Evolutionary conservation across 768 basidiomycete species (phyloP).

Genomic region (Lactarius sanguifluus): DNA sequence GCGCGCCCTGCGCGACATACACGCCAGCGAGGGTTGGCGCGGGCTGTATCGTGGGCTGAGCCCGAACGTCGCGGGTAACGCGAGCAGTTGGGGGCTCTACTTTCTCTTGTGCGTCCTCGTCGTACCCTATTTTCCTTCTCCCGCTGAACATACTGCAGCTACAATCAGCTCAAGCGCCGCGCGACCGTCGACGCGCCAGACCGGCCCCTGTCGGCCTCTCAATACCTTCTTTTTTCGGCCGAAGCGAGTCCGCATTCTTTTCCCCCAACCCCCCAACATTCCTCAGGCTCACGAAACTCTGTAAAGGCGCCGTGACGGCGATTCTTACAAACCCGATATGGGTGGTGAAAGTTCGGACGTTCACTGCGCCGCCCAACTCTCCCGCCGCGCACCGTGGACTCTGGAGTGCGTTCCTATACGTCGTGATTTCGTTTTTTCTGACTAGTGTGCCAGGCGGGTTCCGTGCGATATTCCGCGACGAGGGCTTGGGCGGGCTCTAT

Average conservation of each 20-base stretch:
- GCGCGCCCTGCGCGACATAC: slow-evolving; percentile 69
- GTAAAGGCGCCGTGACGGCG: slow-evolving; percentile 87
- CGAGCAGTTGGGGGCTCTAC: slow-evolving; percentile 52
- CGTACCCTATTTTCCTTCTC: background rate
- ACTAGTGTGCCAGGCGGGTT: slow-evolving; percentile 57
- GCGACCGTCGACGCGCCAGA: slow-evolving; percentile 67
- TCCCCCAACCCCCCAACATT: background rate
- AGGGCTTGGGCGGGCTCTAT: slow-evolving; percentile 80
- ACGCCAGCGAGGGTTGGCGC: slow-evolving; percentile 69
- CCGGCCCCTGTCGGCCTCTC: slow-evolving; percentile 66
- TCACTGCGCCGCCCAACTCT: slow-evolving; percentile 69
- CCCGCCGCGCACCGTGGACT: slow-evolving; percentile 76
- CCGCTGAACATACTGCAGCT: slow-evolving; percentile 49
- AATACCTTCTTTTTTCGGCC: slow-evolving; percentile 87
- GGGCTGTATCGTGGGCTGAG: slow-evolving; percentile 90
- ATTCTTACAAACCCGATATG: slow-evolving; percentile 96
- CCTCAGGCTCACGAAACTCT: slow-evolving; percentile 3
- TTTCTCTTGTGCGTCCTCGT: slow-evolving; percentile 72
- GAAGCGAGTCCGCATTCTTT: slow-evolving; percentile 84
- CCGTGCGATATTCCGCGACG: slow-evolving; percentile 61
- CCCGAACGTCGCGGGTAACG: slow-evolving; percentile 92
- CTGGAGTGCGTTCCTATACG: slow-evolving; percentile 63
- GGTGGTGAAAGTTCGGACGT: slow-evolving; percentile 98
- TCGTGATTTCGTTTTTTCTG: background rate
- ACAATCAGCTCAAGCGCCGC: slow-evolving; percentile 88